Conservation (phyloP, 2,329 filamentous ascomycete species). For the Bipolaris victoriae region DNA sequence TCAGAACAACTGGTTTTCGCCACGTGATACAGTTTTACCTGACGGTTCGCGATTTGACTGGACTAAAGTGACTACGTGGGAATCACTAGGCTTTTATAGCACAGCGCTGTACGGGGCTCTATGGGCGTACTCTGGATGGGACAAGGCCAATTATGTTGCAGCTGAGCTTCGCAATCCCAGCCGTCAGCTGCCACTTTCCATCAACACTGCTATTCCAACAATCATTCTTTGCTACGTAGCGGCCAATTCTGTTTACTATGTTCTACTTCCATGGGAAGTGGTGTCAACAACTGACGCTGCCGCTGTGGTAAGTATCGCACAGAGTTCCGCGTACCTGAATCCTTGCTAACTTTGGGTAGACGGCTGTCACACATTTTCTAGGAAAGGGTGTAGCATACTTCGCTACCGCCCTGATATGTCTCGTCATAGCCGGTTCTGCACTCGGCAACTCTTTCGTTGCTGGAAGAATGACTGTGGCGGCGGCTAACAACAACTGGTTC, state of each 20-base stretch:
- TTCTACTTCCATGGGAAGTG: slow-evolving; percentile 65
- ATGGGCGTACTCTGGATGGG: slow-evolving; percentile 48
- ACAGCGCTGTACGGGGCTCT: slow-evolving; percentile 56
- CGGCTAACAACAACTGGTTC: slow-evolving; percentile 49
- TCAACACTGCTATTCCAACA: slow-evolving; percentile 67
- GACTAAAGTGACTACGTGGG: slow-evolving; percentile 58
- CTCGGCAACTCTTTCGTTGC: slow-evolving; percentile 69
- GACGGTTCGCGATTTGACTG: slow-evolving; percentile 44
- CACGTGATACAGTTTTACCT: slow-evolving; percentile 35
- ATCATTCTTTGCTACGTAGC: slow-evolving; percentile 66
- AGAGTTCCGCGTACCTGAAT: not conserved
- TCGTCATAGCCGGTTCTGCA: slow-evolving; percentile 67
- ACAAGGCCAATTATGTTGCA: slow-evolving; percentile 50
- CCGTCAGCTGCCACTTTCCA: slow-evolving; percentile 62
- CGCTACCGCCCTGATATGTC: slow-evolving; percentile 62
- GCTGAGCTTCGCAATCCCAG: slow-evolving; percentile 43
- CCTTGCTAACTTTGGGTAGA: slow-evolving; percentile 20
- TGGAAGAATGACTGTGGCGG: slow-evolving; percentile 68
- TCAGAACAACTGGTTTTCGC: slow-evolving; percentile 41
- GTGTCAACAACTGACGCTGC: slow-evolving; percentile 67
- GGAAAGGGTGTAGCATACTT: slow-evolving; percentile 59
- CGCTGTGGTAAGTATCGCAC: slow-evolving; percentile 60
- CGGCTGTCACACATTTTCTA: slow-evolving; percentile 56
- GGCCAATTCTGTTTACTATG: slow-evolving; percentile 67
- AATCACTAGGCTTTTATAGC: slow-evolving; percentile 66